phyloP scores from a whole-genome alignment of 345 rosid species.

The Limnanthes douglasii region DNA sequence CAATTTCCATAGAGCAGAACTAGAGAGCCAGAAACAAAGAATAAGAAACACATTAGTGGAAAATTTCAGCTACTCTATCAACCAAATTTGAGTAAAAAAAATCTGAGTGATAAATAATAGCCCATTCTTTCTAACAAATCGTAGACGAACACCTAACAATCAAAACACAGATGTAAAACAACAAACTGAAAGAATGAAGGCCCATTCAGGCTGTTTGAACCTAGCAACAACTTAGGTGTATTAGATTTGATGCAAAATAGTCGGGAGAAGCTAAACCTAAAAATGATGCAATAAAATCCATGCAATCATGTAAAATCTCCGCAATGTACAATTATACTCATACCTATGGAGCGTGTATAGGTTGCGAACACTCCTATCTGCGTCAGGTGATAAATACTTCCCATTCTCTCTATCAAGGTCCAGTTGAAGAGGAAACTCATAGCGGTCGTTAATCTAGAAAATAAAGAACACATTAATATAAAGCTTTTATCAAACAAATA shows the following conservation, averaged over 20 bases:
- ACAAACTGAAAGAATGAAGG: no score
- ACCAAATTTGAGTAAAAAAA: no score
- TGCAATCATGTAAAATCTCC: no score
- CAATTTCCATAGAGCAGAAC: not conserved
- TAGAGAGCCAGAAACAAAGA: not conserved
- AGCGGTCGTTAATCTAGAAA: conserved; percentile 83
- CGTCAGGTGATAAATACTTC: conserved; percentile 80
- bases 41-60: not conserved
- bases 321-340: no score
- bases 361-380: conserved; percentile 81
- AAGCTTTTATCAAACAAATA: conserved; percentile 2
- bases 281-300: not conserved
- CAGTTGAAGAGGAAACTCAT: conserved; percentile 91
- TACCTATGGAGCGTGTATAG: conserved; percentile 93
- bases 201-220: no score
- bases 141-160: no score
- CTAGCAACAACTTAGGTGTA: no score
- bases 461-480: not conserved
- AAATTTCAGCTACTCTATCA: not conserved
- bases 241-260: not conserved
- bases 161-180: no score
- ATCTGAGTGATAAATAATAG: no score
- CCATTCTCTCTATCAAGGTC: conserved; percentile 86
- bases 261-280: not conserved
- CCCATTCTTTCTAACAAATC: no score